Evolutionary conservation across 331 rosid genomes (phyloP), one percentile per base, ranked within the genome.

Genomic region (Malus hybrid): DNA sequence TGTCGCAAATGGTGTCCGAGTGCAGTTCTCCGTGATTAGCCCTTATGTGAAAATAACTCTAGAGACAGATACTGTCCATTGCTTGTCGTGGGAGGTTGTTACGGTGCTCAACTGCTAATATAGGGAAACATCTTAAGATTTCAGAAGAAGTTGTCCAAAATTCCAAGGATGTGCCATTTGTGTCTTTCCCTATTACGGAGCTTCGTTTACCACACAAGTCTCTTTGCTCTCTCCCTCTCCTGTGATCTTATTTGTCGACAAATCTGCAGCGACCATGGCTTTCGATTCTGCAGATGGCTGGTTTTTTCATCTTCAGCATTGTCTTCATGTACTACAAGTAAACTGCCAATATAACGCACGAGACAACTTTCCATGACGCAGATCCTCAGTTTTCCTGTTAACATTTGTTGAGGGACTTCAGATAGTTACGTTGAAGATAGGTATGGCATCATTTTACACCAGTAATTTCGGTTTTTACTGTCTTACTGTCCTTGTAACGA

Each of bases 321-420:
- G 12, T 44, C 70, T 73, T 73, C 44, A 27, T 62, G 27, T 73
- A 73, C 77, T 6, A 52, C 57, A 73, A 72, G 76, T 72, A 73
- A 56, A 19, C n/a, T 56, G 62, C 24, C 11, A 20, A 56, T 56
- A n/a, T 24, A 24, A 24, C 24, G 24, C 24, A 56, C 62, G 13
- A n/a, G 12, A 56, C 7, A 56, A 56, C 27, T 19, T 56, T 56
- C 18, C 24, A 24, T 24, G 24, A 24, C 24, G 56, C 4, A 36
- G 44, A 20, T n/a, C 39, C 44, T 50, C 14, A 27, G 67, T 34
- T 60, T n/a, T 56, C 61, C n/a, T 56, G 61, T 19, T n/a, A 56
- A 56, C 24, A 56, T 2, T 19, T 56, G 8, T 56, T 19, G 31
- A 71, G 65, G 10, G 31, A n/a, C 75, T 18, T 16, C 29, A 24